A percentile compares a stretch with the other conserved stretches of the same genome.
phyloP scores from a whole-genome alignment of 306 rosid species.

The Crataegus laevigata region DNA sequence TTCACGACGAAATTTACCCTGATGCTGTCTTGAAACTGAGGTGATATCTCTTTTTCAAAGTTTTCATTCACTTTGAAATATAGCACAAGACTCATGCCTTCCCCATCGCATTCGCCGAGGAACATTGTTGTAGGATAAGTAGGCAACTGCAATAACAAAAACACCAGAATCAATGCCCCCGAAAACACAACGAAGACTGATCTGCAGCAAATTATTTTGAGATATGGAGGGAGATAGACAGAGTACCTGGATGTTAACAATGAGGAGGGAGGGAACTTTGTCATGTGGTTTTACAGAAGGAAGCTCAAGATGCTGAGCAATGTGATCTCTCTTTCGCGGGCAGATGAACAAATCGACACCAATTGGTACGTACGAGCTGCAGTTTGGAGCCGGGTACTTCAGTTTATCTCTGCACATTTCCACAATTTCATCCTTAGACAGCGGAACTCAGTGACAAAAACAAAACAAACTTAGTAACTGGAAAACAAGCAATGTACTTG shows the following conservation, averaged over 20 bases:
- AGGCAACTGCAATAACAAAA: constrained; percentile 51
- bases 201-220: neutral
- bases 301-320: constrained; percentile 84
- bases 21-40: constrained; percentile 43
- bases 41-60: constrained; percentile 57
- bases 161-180: neutral
- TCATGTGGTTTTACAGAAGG: constrained; percentile 46
- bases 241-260: constrained; percentile 83
- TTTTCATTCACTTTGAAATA: constrained; percentile 64
- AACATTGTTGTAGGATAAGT: constrained; percentile 75
- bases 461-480: neutral
- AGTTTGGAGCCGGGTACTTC: constrained; percentile 55
- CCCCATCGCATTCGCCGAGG: constrained; percentile 68
- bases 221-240: neutral
- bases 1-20: constrained; percentile 35
- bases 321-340: constrained; percentile 64
- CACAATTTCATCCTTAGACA: constrained; percentile 2
- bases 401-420: constrained; percentile 48
- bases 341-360: constrained; percentile 72
- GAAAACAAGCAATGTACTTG: constrained; percentile 41
- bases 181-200: neutral
- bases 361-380: constrained; percentile 68
- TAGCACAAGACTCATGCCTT: constrained; percentile 88
- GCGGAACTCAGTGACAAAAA: neutral
- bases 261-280: constrained; percentile 60